phyloP scores from a whole-genome alignment of 352 stramenopile species.

The Pelagophyceae sp. region DNA sequence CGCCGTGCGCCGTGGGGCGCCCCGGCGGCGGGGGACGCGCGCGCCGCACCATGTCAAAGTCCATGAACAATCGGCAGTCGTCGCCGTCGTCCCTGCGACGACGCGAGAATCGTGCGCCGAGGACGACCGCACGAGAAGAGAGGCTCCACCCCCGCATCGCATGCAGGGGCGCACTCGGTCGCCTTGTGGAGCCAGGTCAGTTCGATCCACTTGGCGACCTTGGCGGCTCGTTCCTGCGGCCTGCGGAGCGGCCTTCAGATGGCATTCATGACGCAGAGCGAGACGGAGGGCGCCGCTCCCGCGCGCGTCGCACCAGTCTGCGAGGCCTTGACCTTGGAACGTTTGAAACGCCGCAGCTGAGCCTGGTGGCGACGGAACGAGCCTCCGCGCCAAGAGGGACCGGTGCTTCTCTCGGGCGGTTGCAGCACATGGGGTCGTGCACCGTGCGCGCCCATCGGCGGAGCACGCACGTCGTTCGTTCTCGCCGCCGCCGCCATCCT shows the following conservation, averaged over 20 bases:
- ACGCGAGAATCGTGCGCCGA: too few relatives aligned
- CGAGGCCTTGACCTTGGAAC: too few relatives aligned
- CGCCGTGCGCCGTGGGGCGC: too few relatives aligned
- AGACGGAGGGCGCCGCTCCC: too few relatives aligned
- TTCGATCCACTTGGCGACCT: background rate
- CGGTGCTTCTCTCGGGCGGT: background rate
- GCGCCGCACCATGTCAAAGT: conserved; percentile 10
- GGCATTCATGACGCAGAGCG: too few relatives aligned
- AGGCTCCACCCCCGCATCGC: background rate
- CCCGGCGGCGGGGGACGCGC: too few relatives aligned
- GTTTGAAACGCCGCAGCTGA: too few relatives aligned
- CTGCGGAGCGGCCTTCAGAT: too few relatives aligned
- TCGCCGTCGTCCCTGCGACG: background rate
- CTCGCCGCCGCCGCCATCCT: background rate
- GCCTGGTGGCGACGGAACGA: too few relatives aligned
- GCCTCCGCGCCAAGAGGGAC: too few relatives aligned
- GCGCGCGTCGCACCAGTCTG: too few relatives aligned
- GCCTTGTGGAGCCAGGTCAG: background rate
- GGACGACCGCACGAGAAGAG: background rate
- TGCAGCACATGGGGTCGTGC: background rate
- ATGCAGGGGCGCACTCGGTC: background rate
- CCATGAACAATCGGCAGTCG: background rate
- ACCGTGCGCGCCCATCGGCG: too few relatives aligned
- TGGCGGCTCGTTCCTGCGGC: background rate
- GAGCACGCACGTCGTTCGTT: conserved; percentile 7